These are phyloP conservation scores for Acanthamoeba lugdunensis DNA, from an alignment of 208 protist species.

Conservation along the genomic window DNA sequence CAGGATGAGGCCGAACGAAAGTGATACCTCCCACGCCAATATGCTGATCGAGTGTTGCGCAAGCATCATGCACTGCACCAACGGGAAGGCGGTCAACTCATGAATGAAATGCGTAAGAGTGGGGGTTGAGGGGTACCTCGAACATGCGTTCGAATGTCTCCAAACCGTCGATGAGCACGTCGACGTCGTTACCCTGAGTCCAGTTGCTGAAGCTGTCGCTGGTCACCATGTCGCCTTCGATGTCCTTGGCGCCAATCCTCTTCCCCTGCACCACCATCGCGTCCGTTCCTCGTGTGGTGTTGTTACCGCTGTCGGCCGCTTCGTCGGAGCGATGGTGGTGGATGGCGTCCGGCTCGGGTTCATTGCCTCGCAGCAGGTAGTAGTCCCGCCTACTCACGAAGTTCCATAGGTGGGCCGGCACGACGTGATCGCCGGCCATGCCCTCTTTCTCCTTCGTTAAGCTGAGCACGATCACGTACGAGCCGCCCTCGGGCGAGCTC, in stretches of 20 bases:
- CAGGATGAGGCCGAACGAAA: slow-evolving; percentile 81
- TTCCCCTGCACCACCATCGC: neutral
- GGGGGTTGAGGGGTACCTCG: slow-evolving; percentile 66
- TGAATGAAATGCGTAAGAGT: too few species aligned
- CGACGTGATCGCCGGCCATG: neutral
- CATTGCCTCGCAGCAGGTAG: slow-evolving; percentile 58
- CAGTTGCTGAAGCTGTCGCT: slow-evolving; percentile 74
- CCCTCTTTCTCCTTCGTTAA: slow-evolving; percentile 75
- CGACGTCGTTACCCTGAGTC: slow-evolving; percentile 79
- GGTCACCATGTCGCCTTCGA: slow-evolving; percentile 57
- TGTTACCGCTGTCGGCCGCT: neutral
- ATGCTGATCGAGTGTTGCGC: slow-evolving; percentile 83
- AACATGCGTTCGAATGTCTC: slow-evolving; percentile 84
- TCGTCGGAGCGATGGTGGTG: neutral
- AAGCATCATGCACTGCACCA: slow-evolving; percentile 79
- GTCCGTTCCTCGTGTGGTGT: neutral
- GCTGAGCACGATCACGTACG: slow-evolving; percentile 79
- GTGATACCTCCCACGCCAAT: slow-evolving; percentile 84
- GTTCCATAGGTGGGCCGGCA: slow-evolving; percentile 35
- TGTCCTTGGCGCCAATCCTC: neutral
- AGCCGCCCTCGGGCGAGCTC: slow-evolving; percentile 78
- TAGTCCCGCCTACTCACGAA: slow-evolving; percentile 50
- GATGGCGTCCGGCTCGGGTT: neutral
- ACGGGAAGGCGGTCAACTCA: neutral
- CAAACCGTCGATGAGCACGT: slow-evolving; percentile 84